Base-by-base conservation (phyloP, 148 eudicot genomes). In the Fagopyrum tataricum region DNA sequence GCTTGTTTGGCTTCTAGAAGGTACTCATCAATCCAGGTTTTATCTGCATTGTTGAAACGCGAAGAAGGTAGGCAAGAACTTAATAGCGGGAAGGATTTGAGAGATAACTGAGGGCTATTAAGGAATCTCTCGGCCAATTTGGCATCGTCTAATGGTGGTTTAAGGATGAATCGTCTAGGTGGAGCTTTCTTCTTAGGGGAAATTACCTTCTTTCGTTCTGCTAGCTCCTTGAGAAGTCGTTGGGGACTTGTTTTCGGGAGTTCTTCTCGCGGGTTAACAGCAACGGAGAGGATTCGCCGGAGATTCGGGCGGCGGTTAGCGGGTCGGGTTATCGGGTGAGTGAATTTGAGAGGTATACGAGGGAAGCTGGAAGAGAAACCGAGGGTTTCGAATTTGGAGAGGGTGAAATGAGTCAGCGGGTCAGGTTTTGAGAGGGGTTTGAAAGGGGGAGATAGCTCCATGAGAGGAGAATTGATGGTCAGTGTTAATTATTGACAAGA, bases 1-100 rank as follows among this genome's bases (percentile, higher is more conserved):
- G 96, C 96, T 73, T 96, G 99, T 66, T 96, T 96, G 2, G 91
- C 97, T 73, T 96, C 99, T 5, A 90, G 84, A 44, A 96, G 82
- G 69, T 84, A 96, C 85, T 92, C 97, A 53, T 92, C 96, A 6
- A 96, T 96, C 99, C 99, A 96, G 1, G 83, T 83, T 20, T 73
- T 80, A 59, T 96, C 99, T 0, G 79, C 84, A 79, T 87, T 84
- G 78, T 82, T 92, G 4, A 96, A 82, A 13, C 78, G 67, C 1
- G 82, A 55, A 1, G 91, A 85, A 18, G 99, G 99, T 23, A 96
- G 85, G 70, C 99, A 96, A 48, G 99, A 96, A 70, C 97, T 92
- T 56, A 96, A 77, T 44, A 96, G 79, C 37, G 99, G 99, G 73
- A 96, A 92, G 0, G 89, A 52, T 71, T 92, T 96, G 10, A 96